Evolutionary conservation across 345 rosid species (phyloP).

Genomic region (Cardamine occulta): DNA sequence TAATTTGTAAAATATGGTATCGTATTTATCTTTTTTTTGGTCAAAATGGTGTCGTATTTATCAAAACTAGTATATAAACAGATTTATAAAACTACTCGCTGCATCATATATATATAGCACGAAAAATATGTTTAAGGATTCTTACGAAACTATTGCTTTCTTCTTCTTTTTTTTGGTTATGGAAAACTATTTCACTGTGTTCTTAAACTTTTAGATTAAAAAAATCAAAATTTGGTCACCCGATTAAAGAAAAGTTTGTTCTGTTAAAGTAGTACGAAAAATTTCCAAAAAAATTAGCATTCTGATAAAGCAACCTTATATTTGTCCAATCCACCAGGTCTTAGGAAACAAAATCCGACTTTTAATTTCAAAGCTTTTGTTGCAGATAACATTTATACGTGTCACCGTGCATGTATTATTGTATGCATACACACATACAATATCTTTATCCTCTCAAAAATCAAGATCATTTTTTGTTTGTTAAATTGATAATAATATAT

Average conservation of each 20-base stretch:
- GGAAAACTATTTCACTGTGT: no score
- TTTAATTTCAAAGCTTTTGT: neutral
- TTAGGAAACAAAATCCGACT: neutral
- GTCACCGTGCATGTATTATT: slow-evolving; percentile 4
- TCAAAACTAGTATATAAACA: neutral
- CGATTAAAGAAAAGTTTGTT: no score
- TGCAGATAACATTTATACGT: slow-evolving; percentile 8
- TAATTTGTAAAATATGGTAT: neutral
- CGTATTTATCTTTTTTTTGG: no score
- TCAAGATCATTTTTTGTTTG: no score
- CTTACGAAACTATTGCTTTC: neutral
- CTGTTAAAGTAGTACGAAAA: neutral
- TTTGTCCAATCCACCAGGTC: slow-evolving; percentile 3
- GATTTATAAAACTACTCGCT: neutral
- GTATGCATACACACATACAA: neutral
- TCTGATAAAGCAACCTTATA: neutral
- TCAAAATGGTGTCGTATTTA: neutral
- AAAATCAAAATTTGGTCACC: no score
- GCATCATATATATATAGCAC: neutral
- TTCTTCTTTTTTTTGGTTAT: no score
- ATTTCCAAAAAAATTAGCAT: neutral
- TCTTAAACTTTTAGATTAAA: no score
- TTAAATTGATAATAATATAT: no score
- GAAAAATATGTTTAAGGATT: neutral
- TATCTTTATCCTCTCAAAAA: neutral